Evolutionary conservation across 306 rosid species (phyloP), one percentile per base, ranked within the genome.

Genomic region (Fragaria nilgerrensis): DNA sequence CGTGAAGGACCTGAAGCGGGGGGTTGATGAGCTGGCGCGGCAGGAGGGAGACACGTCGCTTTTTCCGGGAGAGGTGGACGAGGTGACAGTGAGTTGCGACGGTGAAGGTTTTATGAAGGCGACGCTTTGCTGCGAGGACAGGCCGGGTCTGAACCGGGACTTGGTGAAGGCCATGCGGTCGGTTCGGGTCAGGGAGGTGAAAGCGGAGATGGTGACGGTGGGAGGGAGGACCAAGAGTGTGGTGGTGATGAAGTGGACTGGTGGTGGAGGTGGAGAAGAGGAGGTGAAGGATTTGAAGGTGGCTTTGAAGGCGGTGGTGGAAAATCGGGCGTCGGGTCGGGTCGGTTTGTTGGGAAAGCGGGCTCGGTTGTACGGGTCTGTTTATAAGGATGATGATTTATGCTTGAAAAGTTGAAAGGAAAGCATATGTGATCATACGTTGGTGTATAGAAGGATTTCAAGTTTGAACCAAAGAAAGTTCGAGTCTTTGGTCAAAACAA

Each of bases 161-260:
- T 45, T 94, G 71, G 67, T 50, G 1, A 68, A 55, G 67, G 98
- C 93, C 0, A 86, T 92, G n/a, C 72, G 85, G 66, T 86, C 91
- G 44, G 96, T 82, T 22, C 84, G 78, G 62, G 96, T 82, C 0
- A 88, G 66, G 73, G 82, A 77, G 27, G 86, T 94, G 13, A 85
- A 89, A 49, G 97, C 91, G 4, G 94, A 94, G 92, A 89, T 82
- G 89, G 87, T 89, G 93, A 92, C 97, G 59, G 82, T 94, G 15
- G 97, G 97, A 2, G 97, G 96, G 22, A 71, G 97, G 84, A 86
- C 85, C 20, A 92, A 90, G 90, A 87, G 67, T 27, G 90, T 85
- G 15, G 87, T 94, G 77, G 85, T 87, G 66, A 66, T 92, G 64
- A 82, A 92, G 71, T 86, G 90, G 90, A 65, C 81, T 16, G 84